A percentile compares a stretch with the other conserved stretches of the same genome.
Evolutionary conservation across 1,284 basidiomycete species (phyloP).

Genomic region (Inonotus hispidus): DNA sequence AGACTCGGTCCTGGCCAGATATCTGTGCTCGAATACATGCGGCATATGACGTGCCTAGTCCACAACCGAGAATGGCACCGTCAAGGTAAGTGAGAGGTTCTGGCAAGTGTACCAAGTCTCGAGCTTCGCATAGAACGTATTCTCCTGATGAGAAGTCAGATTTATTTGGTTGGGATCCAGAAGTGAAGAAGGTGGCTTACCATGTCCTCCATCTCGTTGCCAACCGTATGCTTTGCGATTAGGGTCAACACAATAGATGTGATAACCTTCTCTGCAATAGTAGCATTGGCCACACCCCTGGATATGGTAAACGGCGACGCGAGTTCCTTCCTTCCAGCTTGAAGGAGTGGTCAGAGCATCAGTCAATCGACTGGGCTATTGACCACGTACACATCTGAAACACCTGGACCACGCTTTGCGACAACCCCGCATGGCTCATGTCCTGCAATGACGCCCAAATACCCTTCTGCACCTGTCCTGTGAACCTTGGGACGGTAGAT

Average conservation of each 20-base stretch:
- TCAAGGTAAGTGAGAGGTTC: conserved; percentile 19
- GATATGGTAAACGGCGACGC: conserved; percentile 18
- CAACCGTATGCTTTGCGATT: conserved; percentile 18
- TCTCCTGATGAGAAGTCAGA: conserved; percentile 10
- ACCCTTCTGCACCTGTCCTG: conserved; percentile 16
- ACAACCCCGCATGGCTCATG: conserved; percentile 19
- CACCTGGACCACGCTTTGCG: conserved; percentile 16
- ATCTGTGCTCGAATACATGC: conserved; percentile 16
- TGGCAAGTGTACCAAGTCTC: conserved; percentile 15
- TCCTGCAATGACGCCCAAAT: conserved; percentile 17
- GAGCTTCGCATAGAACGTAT: conserved; percentile 15
- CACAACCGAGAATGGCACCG: conserved; percentile 19
- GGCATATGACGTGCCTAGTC: conserved; percentile 18
- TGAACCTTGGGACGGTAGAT: conserved; percentile 19
- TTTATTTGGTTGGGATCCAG: neutral
- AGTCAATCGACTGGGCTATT: no score
- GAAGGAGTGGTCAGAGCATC: neutral
- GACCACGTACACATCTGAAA: conserved; percentile 13
- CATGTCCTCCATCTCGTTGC: conserved; percentile 20
- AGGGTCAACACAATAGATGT: conserved; percentile 13
- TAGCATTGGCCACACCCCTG: conserved; percentile 18
- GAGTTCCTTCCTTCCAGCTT: conserved; percentile 19
- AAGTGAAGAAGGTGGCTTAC: neutral
- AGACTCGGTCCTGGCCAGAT: conserved; percentile 17
- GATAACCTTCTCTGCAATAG: conserved; percentile 12